Evolutionary conservation across 164 flowering plant species (phyloP), one percentile per base, ranked within the genome.

Genomic region (Tinospora cordifolia): DNA sequence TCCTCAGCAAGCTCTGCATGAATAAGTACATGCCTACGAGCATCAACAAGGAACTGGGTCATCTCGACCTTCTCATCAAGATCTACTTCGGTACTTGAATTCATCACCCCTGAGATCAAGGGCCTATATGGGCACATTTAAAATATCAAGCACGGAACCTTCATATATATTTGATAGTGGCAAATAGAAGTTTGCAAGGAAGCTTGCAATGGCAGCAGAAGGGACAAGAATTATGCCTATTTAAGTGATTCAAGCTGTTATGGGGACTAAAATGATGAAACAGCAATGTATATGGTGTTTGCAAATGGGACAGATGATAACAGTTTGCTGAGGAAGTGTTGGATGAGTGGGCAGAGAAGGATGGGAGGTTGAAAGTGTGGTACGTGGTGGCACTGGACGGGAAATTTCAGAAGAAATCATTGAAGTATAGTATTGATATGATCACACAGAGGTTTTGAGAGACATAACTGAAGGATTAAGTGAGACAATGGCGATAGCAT

Each of bases 171-270:
- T n/a, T 4, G 93, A 88, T 58, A 84, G 82, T 44, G 92, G 96
- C 25, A 83, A 89, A 51, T 86, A 78, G n/a, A 87, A 83, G 85
- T 85, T 76, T 63, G 96, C 90, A 21, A 87, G 80, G 79, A 79
- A 80, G 71, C 81, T 94, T 0, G 87, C 97, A 10, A 92, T 94
- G 99, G 8, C 90, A 2, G 91, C 99, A 3, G 99, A 97, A 13
- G 99, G 99, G 26, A 88, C 97, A 0, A 97, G 99, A 2, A 94
- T 94, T 71, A 94, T 97, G 0, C 99, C 99, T 0, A 83, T 94
- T 0, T 94, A 94, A 68, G 86, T 94, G 13, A 83, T 88, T 46
- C 97, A 90, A 71, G 93, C 97, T 1, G 80, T 92, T 6, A 9
- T 94, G 64, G 83, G 67, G 97, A 94, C 68, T 91, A 97, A 0